Evolutionary conservation across 1,284 basidiomycete genomes (phyloP).

Genomic region (Rhodotorula sp.): DNA sequence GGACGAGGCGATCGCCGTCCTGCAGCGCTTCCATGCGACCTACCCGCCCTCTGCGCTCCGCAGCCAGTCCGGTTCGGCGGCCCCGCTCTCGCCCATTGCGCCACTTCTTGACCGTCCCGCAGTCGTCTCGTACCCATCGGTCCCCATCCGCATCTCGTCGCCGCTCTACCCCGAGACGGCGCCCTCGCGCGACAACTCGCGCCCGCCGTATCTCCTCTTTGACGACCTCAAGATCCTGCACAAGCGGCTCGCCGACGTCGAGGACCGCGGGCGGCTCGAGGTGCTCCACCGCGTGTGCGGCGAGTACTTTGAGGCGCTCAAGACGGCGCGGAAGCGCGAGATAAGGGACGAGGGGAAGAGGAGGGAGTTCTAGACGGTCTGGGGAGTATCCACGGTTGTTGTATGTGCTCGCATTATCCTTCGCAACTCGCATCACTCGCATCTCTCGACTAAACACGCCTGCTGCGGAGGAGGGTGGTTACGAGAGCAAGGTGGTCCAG

Average conservation of each 20-base stretch:
- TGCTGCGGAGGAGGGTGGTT: too few relatives aligned
- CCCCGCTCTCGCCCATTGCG: too few relatives aligned
- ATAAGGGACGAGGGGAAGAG: too few relatives aligned
- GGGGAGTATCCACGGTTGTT: too few relatives aligned
- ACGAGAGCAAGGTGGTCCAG: too few relatives aligned
- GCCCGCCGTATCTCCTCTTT: slow-evolving; percentile 29
- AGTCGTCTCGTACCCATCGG: slow-evolving; percentile 13
- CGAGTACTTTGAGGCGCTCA: slow-evolving; percentile 22
- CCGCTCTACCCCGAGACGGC: slow-evolving; percentile 39
- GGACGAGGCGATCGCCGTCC: slow-evolving; percentile 30
- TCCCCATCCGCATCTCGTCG: slow-evolving; percentile 28
- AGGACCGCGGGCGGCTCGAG: slow-evolving; percentile 24
- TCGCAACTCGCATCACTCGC: too few relatives aligned
- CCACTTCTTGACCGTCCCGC: background rate
- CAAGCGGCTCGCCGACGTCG: slow-evolving; percentile 30
- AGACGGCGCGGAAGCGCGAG: slow-evolving; percentile 15
- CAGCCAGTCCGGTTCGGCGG: background rate
- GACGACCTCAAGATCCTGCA: slow-evolving; percentile 32
- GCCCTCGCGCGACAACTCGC: slow-evolving; percentile 3
- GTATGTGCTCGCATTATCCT: too few relatives aligned
- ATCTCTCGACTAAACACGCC: too few relatives aligned
- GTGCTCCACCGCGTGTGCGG: slow-evolving; percentile 15
- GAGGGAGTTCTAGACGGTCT: too few relatives aligned
- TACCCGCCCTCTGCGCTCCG: slow-evolving; percentile 28
- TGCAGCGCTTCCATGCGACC: slow-evolving; percentile 29